phyloP scores from a whole-genome alignment of 805 yeast genomes.

The Kazachstania psychrophila region DNA sequence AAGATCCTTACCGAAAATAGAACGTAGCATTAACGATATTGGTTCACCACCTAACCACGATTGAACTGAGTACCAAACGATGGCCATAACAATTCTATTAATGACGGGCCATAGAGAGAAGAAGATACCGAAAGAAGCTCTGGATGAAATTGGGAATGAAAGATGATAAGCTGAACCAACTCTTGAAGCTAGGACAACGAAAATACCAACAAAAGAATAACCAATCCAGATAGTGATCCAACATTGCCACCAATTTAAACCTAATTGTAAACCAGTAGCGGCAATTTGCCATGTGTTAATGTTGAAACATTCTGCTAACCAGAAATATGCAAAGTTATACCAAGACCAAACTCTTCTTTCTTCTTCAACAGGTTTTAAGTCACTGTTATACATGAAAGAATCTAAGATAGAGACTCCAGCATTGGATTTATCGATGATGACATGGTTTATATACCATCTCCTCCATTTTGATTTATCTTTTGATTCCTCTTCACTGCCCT shows the following conservation, averaged over 20 bases:
- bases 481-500: conserved; percentile 1
- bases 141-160: conserved; percentile 72
- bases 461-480: conserved; percentile 15
- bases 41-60: conserved; percentile 80
- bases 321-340: conserved; percentile 69
- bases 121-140: conserved; percentile 80
- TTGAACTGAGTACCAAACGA: conserved; percentile 85
- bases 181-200: conserved; percentile 64
- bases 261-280: conserved; percentile 69
- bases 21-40: conserved; percentile 62
- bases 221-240: conserved; percentile 90
- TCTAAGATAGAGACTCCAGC: conserved; percentile 45
- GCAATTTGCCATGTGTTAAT: conserved; percentile 90
- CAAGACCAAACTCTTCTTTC: conserved; percentile 77
- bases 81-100: conserved; percentile 80
- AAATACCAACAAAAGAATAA: conserved; percentile 57
- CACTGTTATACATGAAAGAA: conserved; percentile 62
- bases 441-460: conserved; percentile 16
- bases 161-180: conserved; percentile 75
- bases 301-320: conserved; percentile 88
- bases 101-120: conserved; percentile 84
- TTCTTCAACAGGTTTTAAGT: conserved; percentile 69
- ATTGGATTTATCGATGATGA: conserved; percentile 21
- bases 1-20: conserved; percentile 64
- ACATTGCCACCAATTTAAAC: conserved; percentile 83